These are phyloP conservation scores for rapeseed (Brassica napus) DNA, from an alignment of 345 rosid species.

Conservation along the genomic window Da-Ae NC_063442.1:38175501-38176000, in stretches of 20 bases:
- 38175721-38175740: conserved; percentile 93
- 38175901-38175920: conserved; percentile 73
- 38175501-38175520: conserved; percentile 73
- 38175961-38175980: conserved; percentile 79
- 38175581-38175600: conserved; percentile 43
- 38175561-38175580: conserved; percentile 54
- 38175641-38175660: conserved; percentile 46
- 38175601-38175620: conserved; percentile 53
- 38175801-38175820: conserved; percentile 25
- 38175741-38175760: conserved; percentile 89
- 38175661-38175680: conserved; percentile 58
- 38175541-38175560: conserved; percentile 92
- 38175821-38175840: background rate
- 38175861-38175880: conserved; percentile 74
- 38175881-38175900: conserved; percentile 80
- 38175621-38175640: conserved; percentile 58
- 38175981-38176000: conserved; percentile 74
- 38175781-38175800: conserved; percentile 20
- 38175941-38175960: conserved; percentile 85
- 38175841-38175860: conserved; percentile 26
- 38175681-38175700: conserved; percentile 95
- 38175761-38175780: conserved; percentile 75
- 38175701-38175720: conserved; percentile 85
- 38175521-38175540: conserved; percentile 92
- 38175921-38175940: conserved; percentile 81